Base-by-base conservation (phyloP, 1,139 yeast genomes). In the Zygotorulaspora mrakii region DNA sequence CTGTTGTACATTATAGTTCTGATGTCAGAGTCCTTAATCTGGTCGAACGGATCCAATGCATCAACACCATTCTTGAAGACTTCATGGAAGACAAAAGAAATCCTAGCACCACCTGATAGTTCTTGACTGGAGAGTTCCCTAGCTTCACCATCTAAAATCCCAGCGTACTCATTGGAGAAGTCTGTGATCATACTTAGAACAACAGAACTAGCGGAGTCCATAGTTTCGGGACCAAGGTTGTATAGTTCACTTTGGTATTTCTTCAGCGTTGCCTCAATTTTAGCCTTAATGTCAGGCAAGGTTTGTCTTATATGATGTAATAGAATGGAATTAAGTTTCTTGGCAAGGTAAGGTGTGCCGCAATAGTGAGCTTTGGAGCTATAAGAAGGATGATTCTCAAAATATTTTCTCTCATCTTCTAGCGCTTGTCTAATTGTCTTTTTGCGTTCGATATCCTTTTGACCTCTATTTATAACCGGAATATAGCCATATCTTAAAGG, bases 1-100 rank as follows among this genome's bases (percentile, higher is more conserved):
- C 96, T 86, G 64, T 91, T 91, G 70, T 89, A 87, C 89, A 83
- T 82, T 37, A 91, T 89, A n/a, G 98, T 91, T 66, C 98, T 80
- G 54, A 94, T 94, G 62, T 91, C 99, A 23, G 86, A 84, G 63
- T 91, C 98, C 68, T 88, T 89, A 58, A 91, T 89, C 65, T 89
- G 95, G 62, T 91, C 98, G 65, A 86, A 94, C 42, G 99, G 99
- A 64, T 94, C 98, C 46, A 91, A 72, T 0, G 97, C 86, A 60
- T 79, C 79, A 46, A 91, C 77, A 66, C 98, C 98, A 62, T 86
- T 88, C 62, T 89, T 82, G 71, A 81, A 91, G 45, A 91, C 84
- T 68, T 91, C 98, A 63, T 91, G 98, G 72, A 91, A 91, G 20
- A 91, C 98, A 72, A 89, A 94, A 22, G 95, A 82, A 52, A 91